Evolutionary conservation across 352 stramenopile species (phyloP), one percentile per base, ranked within the genome.

Genomic region (Pythium phragmitis): DNA sequence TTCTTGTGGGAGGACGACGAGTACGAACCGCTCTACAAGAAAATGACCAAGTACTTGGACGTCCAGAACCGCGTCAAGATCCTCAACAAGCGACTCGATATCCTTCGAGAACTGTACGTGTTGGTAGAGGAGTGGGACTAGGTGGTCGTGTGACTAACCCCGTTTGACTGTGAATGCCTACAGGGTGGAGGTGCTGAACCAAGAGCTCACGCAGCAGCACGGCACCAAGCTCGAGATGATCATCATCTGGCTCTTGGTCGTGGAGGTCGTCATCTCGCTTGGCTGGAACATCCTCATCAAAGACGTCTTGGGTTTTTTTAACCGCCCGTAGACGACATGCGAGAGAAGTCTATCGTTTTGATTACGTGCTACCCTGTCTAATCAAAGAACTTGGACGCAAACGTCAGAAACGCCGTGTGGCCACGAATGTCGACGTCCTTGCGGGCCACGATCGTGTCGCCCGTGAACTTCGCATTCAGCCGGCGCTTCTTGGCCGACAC

Each of bases 71-170:
- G 94, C 57, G 84, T 98, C 43, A 88, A 91, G 36, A 89, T 98
- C 33, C 70, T 98, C 46, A 98, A 98, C 77, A 97, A 94, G 67
- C 88, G 94, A 2, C 82, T 98, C 17, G 91, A 96, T 54, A 94
- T 98, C 51, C 70, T 98, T 21, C 82, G 83, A 43, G 92, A 98
- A 67, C 77, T 98, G 71, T 91, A 75, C 55, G 85, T 5, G 3
- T 30, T 78, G 42, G 37, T 42, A 17, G 9, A 17, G 37, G 7
- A 16, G 2, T 42, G 37, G 2, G 37, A 21, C 48, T 21, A 5
- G 43, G 43, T 17, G 9, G 43, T 11, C 8, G 1, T 13, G 43
- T 26, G 43, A 28, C 47, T 33, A n/a, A 34, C 47, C 30, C 11
- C n/a, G 7, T 17, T 52, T 51, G 23, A 50, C 16, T 48, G 42